Percentiles rank a stretch among this genome's conserved stretches.
These are phyloP conservation scores for Periglandula ipomoeae DNA, from an alignment of 2,329 filamentous ascomycete species.

Conservation along the genomic window DNA sequence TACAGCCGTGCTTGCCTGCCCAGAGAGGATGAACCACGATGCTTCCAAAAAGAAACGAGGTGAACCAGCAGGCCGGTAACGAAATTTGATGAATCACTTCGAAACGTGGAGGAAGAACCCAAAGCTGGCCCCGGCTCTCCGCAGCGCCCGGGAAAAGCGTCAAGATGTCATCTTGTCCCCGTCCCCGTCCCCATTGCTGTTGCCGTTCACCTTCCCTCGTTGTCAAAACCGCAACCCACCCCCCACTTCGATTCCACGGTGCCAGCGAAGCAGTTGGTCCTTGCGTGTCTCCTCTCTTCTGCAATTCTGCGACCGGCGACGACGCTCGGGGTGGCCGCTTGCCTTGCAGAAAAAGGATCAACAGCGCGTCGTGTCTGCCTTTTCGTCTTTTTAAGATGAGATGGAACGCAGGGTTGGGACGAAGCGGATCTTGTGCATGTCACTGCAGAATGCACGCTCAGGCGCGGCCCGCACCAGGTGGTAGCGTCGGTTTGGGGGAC, in stretches of 20 bases:
- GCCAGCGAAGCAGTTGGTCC: background rate
- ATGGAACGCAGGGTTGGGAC: no score
- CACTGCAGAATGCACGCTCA: background rate
- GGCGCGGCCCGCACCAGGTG: no score
- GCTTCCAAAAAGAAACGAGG: background rate
- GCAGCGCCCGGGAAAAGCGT: background rate
- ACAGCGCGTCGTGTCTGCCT: background rate
- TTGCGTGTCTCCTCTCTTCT: background rate
- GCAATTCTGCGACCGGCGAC: no score
- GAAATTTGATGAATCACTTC: background rate
- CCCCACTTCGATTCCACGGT: background rate
- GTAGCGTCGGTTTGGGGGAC: background rate
- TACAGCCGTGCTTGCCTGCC: background rate
- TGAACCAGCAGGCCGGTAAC: slow-evolving; percentile 1
- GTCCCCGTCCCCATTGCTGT: background rate
- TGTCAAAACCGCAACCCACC: background rate
- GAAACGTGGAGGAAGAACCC: background rate
- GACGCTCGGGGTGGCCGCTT: background rate
- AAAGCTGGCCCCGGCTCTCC: background rate
- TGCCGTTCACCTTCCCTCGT: background rate
- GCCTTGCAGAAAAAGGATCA: background rate
- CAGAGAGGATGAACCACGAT: background rate
- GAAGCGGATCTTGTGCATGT: no score
- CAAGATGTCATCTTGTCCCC: background rate
- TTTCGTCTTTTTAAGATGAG: no score